phyloP scores from a whole-genome alignment of 2,329 filamentous ascomycete genomes.

The Plectosphaerella cucumerina region DNA sequence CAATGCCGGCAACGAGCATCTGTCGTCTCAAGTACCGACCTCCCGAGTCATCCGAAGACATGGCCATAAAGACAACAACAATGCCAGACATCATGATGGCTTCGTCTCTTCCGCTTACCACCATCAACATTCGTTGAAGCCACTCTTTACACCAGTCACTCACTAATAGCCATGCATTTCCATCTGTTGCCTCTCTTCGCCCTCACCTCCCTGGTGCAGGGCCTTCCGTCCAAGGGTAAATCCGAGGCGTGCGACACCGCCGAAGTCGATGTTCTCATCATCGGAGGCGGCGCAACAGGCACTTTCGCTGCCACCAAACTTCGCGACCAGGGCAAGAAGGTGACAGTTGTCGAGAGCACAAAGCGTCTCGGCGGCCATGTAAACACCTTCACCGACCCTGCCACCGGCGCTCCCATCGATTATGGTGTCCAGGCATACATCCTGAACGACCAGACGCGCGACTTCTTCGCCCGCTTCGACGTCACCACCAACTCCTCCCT shows the following conservation, averaged over 20 bases:
- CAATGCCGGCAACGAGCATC: too few relatives aligned
- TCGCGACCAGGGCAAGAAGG: slow-evolving; percentile 43
- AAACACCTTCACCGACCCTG: slow-evolving; percentile 37
- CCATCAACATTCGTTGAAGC: too few relatives aligned
- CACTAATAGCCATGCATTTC: background rate
- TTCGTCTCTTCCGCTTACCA: too few relatives aligned
- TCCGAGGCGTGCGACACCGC: background rate
- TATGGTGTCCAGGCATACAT: slow-evolving; percentile 30
- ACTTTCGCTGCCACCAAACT: slow-evolving; percentile 41
- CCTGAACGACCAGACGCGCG: slow-evolving; percentile 29
- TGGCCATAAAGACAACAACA: too few relatives aligned
- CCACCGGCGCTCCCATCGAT: slow-evolving; percentile 24
- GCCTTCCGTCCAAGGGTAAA: background rate
- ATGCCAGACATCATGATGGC: too few relatives aligned
- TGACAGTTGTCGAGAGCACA: slow-evolving; percentile 38
- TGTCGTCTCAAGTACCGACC: too few relatives aligned
- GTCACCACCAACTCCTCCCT: slow-evolving; percentile 16
- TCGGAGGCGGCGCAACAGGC: slow-evolving; percentile 51
- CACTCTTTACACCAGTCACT: background rate
- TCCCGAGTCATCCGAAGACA: too few relatives aligned
- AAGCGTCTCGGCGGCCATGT: slow-evolving; percentile 38
- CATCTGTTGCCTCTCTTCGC: background rate
- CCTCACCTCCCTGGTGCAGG: background rate
- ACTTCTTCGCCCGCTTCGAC: slow-evolving; percentile 40
- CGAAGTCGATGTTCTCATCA: slow-evolving; percentile 40